A percentile compares a stretch with the other conserved stretches of the same genome.
These are phyloP conservation scores for Phytophthora citricola DNA, from an alignment of 352 stramenopile species.

Conservation along the genomic window DNA sequence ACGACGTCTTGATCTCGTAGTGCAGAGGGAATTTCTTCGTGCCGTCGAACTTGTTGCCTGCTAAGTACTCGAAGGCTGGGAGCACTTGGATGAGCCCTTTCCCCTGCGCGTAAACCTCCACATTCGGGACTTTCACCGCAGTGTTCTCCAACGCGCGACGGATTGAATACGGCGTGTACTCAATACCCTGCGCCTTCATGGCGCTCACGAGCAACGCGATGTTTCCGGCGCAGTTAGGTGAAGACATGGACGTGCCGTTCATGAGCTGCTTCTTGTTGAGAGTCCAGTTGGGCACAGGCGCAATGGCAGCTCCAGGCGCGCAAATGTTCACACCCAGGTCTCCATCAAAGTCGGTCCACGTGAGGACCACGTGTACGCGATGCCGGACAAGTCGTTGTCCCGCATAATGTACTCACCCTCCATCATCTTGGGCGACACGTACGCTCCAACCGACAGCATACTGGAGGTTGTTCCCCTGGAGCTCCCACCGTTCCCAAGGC, in stretches of 20 bases:
- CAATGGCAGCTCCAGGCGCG: conserved; percentile 95
- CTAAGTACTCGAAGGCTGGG: conserved; percentile 76
- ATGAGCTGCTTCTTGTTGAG: conserved; percentile 97
- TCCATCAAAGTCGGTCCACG: conserved; percentile 94
- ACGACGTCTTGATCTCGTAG: conserved; percentile 60
- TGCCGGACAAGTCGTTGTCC: conserved; percentile 63
- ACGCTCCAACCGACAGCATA: conserved; percentile 94
- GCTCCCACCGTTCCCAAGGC: conserved; percentile 94
- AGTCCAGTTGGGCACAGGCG: conserved; percentile 94
- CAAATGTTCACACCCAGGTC: conserved; percentile 92
- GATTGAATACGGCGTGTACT: conserved; percentile 90
- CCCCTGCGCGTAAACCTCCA: conserved; percentile 80
- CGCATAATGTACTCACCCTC: conserved; percentile 92
- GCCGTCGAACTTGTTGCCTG: conserved; percentile 65
- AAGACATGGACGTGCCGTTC: conserved; percentile 98
- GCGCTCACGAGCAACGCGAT: conserved; percentile 93
- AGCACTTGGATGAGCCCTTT: conserved; percentile 85
- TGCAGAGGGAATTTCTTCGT: conserved; percentile 64
- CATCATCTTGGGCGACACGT: conserved; percentile 96
- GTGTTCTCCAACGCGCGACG: conserved; percentile 90
- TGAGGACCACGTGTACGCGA: conserved; percentile 93
- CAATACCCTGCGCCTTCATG: conserved; percentile 82
- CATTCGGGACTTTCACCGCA: conserved; percentile 64
- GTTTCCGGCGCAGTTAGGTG: conserved; percentile 94
- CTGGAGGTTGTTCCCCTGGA: conserved; percentile 90